Conservation (phyloP, 345 rosid species). For the Rhodamnia rubescens region DNA sequence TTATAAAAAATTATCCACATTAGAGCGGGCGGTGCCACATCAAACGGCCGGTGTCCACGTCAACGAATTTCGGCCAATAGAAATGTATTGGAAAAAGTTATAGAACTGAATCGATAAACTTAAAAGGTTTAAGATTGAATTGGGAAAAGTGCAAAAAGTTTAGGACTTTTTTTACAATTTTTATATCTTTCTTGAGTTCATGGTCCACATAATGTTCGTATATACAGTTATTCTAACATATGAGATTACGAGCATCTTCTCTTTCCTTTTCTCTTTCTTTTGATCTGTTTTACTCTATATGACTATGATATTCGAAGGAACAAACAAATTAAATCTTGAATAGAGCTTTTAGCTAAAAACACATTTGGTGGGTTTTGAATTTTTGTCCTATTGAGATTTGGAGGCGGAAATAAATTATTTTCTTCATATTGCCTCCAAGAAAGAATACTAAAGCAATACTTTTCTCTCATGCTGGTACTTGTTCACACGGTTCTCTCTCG, state of each 20-base stretch:
- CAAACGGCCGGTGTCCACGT: too few relatives aligned
- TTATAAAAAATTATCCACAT: too few relatives aligned
- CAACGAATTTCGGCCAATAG: too few relatives aligned
- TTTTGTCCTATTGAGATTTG: neutral
- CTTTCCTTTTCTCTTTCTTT: neutral
- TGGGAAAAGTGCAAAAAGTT: too few relatives aligned
- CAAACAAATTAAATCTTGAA: neutral
- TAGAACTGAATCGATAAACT: too few relatives aligned
- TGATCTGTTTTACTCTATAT: neutral
- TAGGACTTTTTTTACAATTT: too few relatives aligned
- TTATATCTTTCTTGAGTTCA: neutral
- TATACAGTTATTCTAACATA: neutral
- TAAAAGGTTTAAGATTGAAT: too few relatives aligned
- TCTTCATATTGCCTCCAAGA: neutral
- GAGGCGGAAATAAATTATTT: neutral
- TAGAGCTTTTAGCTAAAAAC: neutral
- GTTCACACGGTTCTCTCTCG: too few relatives aligned
- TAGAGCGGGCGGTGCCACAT: too few relatives aligned
- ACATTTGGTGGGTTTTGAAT: neutral
- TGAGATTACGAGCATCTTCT: neutral
- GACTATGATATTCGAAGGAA: neutral
- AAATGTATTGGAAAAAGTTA: too few relatives aligned
- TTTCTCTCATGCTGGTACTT: too few relatives aligned
- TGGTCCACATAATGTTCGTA: neutral
- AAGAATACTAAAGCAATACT: too few relatives aligned